A percentile compares a stretch with the other conserved stretches of the same genome.
Evolutionary conservation across 2,329 filamentous ascomycete genomes (phyloP).

Genomic region (Ceratocystis diversiconidia): DNA sequence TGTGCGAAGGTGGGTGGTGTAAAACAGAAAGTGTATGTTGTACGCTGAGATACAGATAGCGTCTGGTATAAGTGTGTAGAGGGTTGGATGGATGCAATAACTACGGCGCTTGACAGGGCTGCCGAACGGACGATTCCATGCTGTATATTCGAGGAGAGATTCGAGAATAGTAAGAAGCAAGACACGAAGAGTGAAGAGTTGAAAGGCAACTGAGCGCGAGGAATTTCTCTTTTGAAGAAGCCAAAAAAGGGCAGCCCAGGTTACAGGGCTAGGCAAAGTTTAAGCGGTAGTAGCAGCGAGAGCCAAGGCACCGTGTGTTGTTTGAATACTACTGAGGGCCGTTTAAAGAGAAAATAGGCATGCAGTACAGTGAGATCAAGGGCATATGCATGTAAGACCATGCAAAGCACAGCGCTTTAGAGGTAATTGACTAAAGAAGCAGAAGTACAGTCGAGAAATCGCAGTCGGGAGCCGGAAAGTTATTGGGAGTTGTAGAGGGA

Average conservation of each 20-base stretch:
- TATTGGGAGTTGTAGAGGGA: not conserved
- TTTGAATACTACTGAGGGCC: not conserved
- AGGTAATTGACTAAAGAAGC: not conserved
- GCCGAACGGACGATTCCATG: constrained; percentile 15
- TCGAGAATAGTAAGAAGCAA: constrained; percentile 9
- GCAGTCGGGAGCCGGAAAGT: not conserved
- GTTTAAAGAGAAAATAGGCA: constrained; percentile 4
- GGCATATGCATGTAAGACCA: constrained; percentile 14
- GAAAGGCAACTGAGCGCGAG: not conserved
- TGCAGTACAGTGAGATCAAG: not conserved
- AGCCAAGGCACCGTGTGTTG: not conserved
- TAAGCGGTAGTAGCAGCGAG: not conserved
- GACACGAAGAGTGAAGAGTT: constrained; percentile 1
- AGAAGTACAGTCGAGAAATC: not conserved
- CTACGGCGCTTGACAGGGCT: constrained; percentile 10
- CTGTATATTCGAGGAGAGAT: constrained; percentile 14
- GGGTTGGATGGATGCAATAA: not conserved
- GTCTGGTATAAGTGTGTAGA: not conserved
- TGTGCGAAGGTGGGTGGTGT: not conserved
- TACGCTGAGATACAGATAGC: not conserved
- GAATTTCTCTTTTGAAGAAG: not conserved
- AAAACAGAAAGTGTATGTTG: not conserved
- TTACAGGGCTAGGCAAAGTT: not conserved
- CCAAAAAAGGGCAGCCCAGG: not conserved
- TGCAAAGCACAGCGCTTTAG: not conserved